Conservation (phyloP, 2,329 filamentous ascomycete genomes). For the Cercospora sp. region DNA sequence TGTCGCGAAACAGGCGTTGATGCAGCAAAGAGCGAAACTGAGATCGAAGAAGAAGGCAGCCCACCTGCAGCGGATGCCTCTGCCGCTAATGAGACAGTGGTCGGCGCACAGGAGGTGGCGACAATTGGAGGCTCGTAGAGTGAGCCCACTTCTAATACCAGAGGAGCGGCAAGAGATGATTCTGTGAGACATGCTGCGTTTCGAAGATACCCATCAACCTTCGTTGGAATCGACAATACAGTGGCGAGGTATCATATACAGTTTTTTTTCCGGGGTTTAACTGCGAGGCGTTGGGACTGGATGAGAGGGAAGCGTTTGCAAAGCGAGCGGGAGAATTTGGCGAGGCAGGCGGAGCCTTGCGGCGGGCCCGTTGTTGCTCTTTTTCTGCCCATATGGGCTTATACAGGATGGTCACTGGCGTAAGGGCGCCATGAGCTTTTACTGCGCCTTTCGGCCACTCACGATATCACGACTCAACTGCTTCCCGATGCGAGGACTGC, state of each 20-base stretch:
- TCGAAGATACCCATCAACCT: constrained; percentile 19
- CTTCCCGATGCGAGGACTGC: not conserved
- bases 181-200: constrained; percentile 18
- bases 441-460: not conserved
- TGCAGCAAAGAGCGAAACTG: constrained; percentile 42
- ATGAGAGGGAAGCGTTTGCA: constrained; percentile 5
- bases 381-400: constrained; percentile 6
- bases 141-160: constrained; percentile 13
- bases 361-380: constrained; percentile 8
- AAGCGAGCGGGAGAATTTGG: constrained; percentile 1
- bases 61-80: not conserved
- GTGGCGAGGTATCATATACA: constrained; percentile 16
- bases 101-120: constrained; percentile 11
- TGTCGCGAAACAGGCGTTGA: constrained; percentile 61
- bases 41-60: constrained; percentile 14
- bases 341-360: constrained; percentile 4
- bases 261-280: constrained; percentile 2
- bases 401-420: constrained; percentile 6
- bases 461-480: constrained; percentile 15
- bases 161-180: constrained; percentile 13
- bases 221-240: constrained; percentile 14
- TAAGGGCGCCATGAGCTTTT: not conserved
- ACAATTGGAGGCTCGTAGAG: constrained; percentile 20
- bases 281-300: constrained; percentile 13
- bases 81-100: not conserved